Percentiles rank a stretch among this genome's conserved stretches.
These are phyloP conservation scores for Heterobasidion irregulare DNA, from an alignment of 1,284 basidiomycete species.

Conservation along the genomic window DNA sequence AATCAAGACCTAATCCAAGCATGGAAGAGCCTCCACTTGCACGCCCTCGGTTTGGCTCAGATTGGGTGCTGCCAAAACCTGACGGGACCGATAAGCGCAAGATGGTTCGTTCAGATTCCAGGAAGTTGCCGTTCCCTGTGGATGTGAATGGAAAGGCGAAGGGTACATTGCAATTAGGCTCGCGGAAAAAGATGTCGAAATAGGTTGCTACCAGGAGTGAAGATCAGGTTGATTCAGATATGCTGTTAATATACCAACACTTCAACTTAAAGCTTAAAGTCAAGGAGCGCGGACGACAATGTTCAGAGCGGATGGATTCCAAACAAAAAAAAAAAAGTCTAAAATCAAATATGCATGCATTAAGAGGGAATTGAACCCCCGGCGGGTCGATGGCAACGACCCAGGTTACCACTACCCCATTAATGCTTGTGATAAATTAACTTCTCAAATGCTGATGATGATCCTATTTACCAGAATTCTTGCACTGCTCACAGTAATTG, in stretches of 20 bases:
- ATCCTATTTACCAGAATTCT: no score
- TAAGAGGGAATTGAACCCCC: constrained; percentile 76
- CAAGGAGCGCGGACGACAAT: neutral
- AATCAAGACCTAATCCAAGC: no score
- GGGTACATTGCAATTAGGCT: constrained; percentile 4
- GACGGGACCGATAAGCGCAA: neutral
- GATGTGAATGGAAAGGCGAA: constrained; percentile 6
- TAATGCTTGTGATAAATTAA: constrained; percentile 19
- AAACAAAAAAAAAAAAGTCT: no score
- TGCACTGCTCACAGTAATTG: no score
- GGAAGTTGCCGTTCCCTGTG: constrained; percentile 4
- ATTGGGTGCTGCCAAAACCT: constrained; percentile 4
- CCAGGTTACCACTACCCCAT: constrained; percentile 45
- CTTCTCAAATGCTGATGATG: no score
- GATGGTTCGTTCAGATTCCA: neutral
- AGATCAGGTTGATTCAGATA: no score
- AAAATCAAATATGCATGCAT: constrained; percentile 31
- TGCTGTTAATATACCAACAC: neutral
- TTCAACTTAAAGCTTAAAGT: neutral
- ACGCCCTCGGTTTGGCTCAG: constrained; percentile 8
- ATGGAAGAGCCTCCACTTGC: neutral
- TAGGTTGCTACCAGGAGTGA: neutral
- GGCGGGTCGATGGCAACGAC: constrained; percentile 57
- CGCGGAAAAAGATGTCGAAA: constrained; percentile 5
- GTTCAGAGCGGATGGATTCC: neutral